A percentile compares a stretch with the other conserved stretches of the same genome.
These are phyloP conservation scores for Chrysoporthe deuterocubensis DNA, from an alignment of 2,329 filamentous ascomycete genomes.

Conservation along the genomic window DNA sequence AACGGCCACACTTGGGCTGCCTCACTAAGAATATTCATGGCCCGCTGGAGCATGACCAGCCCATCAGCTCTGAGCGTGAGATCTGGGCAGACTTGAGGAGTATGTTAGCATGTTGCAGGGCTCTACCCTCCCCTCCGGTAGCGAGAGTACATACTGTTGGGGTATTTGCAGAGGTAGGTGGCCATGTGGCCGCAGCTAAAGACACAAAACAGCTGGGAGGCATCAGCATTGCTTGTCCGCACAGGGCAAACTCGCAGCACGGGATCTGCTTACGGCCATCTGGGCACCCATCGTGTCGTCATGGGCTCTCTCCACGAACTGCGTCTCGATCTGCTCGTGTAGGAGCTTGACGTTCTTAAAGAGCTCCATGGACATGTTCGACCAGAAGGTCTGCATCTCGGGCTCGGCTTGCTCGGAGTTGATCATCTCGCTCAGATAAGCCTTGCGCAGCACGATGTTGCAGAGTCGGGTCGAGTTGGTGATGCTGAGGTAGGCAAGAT, in stretches of 20 bases:
- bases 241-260: neutral
- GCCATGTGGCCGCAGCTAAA: constrained; percentile 59
- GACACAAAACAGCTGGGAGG: constrained; percentile 52
- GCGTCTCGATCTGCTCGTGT: constrained; percentile 55
- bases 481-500: constrained; percentile 58
- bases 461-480: constrained; percentile 60
- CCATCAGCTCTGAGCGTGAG: constrained; percentile 44
- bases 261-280: constrained; percentile 48
- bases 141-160: constrained; percentile 44
- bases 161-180: constrained; percentile 56
- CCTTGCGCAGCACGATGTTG: constrained; percentile 59
- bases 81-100: constrained; percentile 48
- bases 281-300: constrained; percentile 57
- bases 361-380: constrained; percentile 49
- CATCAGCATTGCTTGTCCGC: neutral
- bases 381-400: constrained; percentile 45
- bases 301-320: constrained; percentile 50
- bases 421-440: constrained; percentile 56
- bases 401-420: constrained; percentile 45
- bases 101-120: constrained; percentile 20
- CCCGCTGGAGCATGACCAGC: constrained; percentile 50
- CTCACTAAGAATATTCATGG: constrained; percentile 50
- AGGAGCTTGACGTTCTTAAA: constrained; percentile 53
- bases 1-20: constrained; percentile 57
- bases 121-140: neutral